phyloP scores from a whole-genome alignment of 2,329 filamentous ascomycete genomes.

The Aureobasidium lini region DNA sequence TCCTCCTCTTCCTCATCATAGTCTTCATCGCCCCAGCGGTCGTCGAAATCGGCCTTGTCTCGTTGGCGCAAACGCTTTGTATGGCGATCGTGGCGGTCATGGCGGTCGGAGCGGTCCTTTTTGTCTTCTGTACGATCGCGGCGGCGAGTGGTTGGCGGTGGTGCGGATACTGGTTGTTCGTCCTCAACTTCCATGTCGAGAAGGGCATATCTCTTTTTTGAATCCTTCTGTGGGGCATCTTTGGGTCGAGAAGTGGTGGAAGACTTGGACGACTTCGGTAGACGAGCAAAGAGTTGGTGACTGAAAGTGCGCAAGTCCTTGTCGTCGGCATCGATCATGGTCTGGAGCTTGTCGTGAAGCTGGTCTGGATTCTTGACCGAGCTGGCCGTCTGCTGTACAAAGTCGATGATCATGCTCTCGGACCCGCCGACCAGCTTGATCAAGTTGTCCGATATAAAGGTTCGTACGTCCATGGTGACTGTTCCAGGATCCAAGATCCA shows the following conservation, averaged over 20 bases:
- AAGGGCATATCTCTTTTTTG: slow-evolving; percentile 46
- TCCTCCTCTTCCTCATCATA: slow-evolving; percentile 42
- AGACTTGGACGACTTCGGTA: slow-evolving; percentile 19
- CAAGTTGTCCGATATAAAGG: slow-evolving; percentile 41
- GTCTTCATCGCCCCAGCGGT: slow-evolving; percentile 77
- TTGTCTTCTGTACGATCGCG: slow-evolving; percentile 31
- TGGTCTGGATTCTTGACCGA: slow-evolving; percentile 41
- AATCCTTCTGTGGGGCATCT: slow-evolving; percentile 22
- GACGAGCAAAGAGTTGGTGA: slow-evolving; percentile 36
- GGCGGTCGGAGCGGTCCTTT: slow-evolving; percentile 27
- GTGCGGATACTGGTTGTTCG: slow-evolving; percentile 16
- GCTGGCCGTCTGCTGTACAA: slow-evolving; percentile 47
- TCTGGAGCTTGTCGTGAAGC: slow-evolving; percentile 44
- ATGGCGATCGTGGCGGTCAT: slow-evolving; percentile 12
- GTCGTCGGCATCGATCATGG: slow-evolving; percentile 44
- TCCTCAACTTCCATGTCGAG: slow-evolving; percentile 43
- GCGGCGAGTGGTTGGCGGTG: slow-evolving; percentile 16
- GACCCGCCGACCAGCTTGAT: slow-evolving; percentile 48
- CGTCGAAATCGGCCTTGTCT: slow-evolving; percentile 56
- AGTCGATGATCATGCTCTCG: slow-evolving; percentile 50
- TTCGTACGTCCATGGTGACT: slow-evolving; percentile 28
- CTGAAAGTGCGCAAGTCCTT: slow-evolving; percentile 42
- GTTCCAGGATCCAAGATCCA: neutral
- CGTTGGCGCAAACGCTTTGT: slow-evolving; percentile 44
- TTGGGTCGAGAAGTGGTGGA: slow-evolving; percentile 15